Base-by-base conservation (phyloP, 2,329 filamentous ascomycete genomes). In the Cryoendolithus antarcticus region DNA sequence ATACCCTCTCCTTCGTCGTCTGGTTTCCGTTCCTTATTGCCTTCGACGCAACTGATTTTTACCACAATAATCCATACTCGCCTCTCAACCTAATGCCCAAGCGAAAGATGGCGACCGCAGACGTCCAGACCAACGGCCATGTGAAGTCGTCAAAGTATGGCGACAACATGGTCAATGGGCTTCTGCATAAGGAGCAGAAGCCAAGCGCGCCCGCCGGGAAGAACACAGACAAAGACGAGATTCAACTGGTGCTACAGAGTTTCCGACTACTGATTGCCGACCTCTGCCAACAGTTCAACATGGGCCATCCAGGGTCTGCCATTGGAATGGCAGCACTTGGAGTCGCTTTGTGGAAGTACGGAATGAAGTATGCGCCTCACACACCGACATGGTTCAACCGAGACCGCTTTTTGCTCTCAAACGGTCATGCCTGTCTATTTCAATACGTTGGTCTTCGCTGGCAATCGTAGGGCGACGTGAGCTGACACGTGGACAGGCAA, bases 231-330 rank as follows among this genome's bases (percentile, higher is more conserved):
- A 29, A 34, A 10, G 40, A 42, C n/a, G 40, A 42, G 4, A 38
- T 42, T 9, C 35, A 42, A 19, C 30, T 41, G 3, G 39, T 41
- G 6, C 39, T 41, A 6, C 39, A 41, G 48, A 72, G 72, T 4
- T 80, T 80, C 52, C 65, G 78, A 39, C 61, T 72, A 37, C 59
- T 82, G 27, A 77, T 82, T 43, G 76, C 78, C 33, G 79, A 83
- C 53, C 59, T 83, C 4, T 82, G 77, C 49, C 70, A 82, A 54
- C 77, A 82, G 47, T 82, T 80, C 57, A 74, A 73, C 46, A 77
- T 77, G 24, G 79, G 79, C 0, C 79, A 82, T 52, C 78, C 77
- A 13, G 78, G 77, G 34, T 41, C n/a, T 33, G 39, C 39, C 2
- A 41, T 41, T 30, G 64, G 64, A 4, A 66, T 66, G 63, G 62